Conservation (phyloP, 352 stramenopile species). For the Lagenidium sp. region DNA sequence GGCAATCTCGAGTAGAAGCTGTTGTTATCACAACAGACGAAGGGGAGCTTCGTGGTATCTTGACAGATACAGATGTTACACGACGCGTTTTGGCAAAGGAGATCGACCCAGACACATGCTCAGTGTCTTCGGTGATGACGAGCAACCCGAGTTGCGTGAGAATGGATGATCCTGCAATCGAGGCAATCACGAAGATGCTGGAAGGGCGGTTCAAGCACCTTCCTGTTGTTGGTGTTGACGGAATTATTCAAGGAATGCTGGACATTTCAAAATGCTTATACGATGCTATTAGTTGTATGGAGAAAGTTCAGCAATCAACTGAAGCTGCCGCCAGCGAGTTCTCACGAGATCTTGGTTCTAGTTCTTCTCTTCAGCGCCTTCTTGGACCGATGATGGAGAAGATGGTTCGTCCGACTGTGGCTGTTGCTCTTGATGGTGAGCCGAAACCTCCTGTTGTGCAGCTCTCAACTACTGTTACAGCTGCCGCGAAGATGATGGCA, state of each 20-base stretch:
- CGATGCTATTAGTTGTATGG: constrained; percentile 81
- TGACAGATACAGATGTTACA: constrained; percentile 84
- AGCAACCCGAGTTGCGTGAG: constrained; percentile 71
- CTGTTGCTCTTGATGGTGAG: constrained; percentile 72
- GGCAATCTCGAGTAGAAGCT: constrained; percentile 71
- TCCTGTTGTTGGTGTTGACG: constrained; percentile 62
- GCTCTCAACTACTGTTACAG: constrained; percentile 55
- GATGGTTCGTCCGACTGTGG: constrained; percentile 82
- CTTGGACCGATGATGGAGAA: constrained; percentile 86
- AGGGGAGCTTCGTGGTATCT: constrained; percentile 72
- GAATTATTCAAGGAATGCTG: constrained; percentile 75
- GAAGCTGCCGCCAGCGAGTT: constrained; percentile 73
- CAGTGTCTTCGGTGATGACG: constrained; percentile 80
- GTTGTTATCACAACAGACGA: constrained; percentile 83
- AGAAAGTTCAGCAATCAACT: constrained; percentile 81
- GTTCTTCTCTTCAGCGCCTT: constrained; percentile 60
- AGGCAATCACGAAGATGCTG: constrained; percentile 86
- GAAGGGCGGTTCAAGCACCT: constrained; percentile 85
- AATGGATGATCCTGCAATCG: constrained; percentile 73
- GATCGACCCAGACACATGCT: constrained; percentile 70
- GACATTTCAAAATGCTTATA: constrained; percentile 88
- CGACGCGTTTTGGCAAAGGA: constrained; percentile 74
- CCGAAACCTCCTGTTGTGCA: constrained; percentile 70
- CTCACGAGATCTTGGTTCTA: constrained; percentile 59
- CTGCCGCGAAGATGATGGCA: constrained; percentile 79